Evolutionary conservation across 2,329 filamentous ascomycete species (phyloP).

Genomic region (Lecanosticta acicola): DNA sequence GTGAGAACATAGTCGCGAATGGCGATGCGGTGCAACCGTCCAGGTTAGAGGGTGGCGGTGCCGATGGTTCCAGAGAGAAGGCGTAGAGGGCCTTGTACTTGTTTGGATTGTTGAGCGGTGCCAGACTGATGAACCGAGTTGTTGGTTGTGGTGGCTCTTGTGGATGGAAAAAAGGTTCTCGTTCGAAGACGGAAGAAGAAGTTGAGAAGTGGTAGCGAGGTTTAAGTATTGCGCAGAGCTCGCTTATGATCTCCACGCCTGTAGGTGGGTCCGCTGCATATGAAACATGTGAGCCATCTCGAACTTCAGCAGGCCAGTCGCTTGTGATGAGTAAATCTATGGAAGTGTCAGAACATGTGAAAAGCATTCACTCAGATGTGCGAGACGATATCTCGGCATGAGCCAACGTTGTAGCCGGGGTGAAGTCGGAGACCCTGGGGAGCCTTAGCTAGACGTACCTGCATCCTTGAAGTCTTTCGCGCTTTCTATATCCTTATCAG

Average conservation of each 20-base stretch:
- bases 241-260: slow-evolving; percentile 55
- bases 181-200: slow-evolving; percentile 73
- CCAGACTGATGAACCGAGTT: slow-evolving; percentile 88
- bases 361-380: no score
- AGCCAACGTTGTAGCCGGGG: no score
- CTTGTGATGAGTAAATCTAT: slow-evolving; percentile 78
- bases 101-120: slow-evolving; percentile 64
- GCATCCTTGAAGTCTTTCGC: slow-evolving; percentile 62
- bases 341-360: neutral
- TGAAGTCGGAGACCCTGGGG: no score
- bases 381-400: no score
- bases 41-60: slow-evolving; percentile 55
- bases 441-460: no score
- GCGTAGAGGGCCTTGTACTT: slow-evolving; percentile 81
- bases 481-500: slow-evolving; percentile 57
- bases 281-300: slow-evolving; percentile 33
- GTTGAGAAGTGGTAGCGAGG: slow-evolving; percentile 87
- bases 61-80: slow-evolving; percentile 50
- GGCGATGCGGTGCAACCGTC: slow-evolving; percentile 71
- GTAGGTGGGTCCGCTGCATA: slow-evolving; percentile 35
- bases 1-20: slow-evolving; percentile 48
- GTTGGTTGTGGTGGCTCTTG: slow-evolving; percentile 45
- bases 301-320: slow-evolving; percentile 72
- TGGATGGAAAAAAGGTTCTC: slow-evolving; percentile 81
- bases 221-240: slow-evolving; percentile 71